Conservation (phyloP, 805 yeast species). For the Lipomyces starkeyi region DNA sequence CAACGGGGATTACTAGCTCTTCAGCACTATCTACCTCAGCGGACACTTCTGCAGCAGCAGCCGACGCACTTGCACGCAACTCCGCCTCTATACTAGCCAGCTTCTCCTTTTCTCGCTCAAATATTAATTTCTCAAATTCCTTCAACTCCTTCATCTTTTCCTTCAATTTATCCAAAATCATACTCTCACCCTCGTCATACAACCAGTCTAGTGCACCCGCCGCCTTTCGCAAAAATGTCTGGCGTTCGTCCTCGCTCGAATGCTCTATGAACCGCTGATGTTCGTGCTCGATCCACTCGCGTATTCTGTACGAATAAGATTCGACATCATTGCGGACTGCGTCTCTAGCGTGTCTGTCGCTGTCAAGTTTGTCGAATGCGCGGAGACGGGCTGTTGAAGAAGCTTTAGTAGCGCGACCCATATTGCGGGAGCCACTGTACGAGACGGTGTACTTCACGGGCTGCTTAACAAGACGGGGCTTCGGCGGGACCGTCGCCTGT, state of each 20-base stretch:
- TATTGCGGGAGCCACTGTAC: constrained; percentile 36
- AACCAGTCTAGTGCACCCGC: constrained; percentile 71
- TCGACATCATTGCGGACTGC: constrained; percentile 73
- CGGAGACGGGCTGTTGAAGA: constrained; percentile 56
- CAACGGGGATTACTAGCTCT: background rate
- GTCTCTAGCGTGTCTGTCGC: constrained; percentile 59
- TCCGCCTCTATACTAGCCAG: constrained; percentile 5
- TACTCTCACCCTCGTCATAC: constrained; percentile 68
- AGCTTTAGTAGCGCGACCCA: constrained; percentile 56
- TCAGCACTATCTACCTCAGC: constrained; percentile 6
- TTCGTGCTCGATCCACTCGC: constrained; percentile 63
- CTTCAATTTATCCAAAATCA: constrained; percentile 51
- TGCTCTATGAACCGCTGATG: constrained; percentile 46
- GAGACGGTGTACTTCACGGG: constrained; percentile 40
- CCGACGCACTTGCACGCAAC: constrained; percentile 6
- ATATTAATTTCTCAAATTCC: constrained; percentile 33
- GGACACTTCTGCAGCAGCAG: constrained; percentile 7
- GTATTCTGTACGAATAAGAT: constrained; percentile 69
- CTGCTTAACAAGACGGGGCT: constrained; percentile 31
- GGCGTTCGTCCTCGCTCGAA: constrained; percentile 36
- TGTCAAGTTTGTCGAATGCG: constrained; percentile 61
- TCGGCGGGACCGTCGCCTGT: constrained; percentile 28
- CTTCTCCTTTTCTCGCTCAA: constrained; percentile 24
- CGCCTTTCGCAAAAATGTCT: constrained; percentile 42
- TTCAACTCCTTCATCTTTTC: constrained; percentile 42